phyloP scores from a whole-genome alignment of 768 basidiomycete genomes.

The Rhizopogon sp. region DNA sequence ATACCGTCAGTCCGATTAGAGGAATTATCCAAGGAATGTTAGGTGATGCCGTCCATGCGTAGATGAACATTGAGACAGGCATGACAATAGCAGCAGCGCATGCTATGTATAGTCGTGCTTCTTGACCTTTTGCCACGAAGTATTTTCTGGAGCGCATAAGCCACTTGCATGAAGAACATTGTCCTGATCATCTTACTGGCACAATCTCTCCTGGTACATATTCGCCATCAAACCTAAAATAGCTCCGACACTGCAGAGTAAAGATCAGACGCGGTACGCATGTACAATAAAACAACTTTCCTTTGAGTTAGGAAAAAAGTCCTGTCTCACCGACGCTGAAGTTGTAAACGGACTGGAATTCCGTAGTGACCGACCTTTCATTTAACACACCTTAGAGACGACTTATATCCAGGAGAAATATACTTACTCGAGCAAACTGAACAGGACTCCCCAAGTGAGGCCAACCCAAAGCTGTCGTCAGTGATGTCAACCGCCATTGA shows the following conservation, averaged over 20 bases:
- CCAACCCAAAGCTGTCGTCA: conserved; percentile 52
- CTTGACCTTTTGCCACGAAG: conserved; percentile 28
- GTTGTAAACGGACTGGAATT: conserved; percentile 50
- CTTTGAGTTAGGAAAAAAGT: conserved; percentile 47
- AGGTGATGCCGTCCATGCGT: conserved; percentile 60
- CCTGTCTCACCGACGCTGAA: conserved; percentile 61
- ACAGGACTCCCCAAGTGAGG: conserved; percentile 73
- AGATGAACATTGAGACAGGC: conserved; percentile 61
- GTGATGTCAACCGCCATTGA: neutral
- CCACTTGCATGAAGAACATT: neutral
- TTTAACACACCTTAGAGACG: neutral
- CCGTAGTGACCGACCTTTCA: conserved; percentile 46
- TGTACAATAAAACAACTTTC: conserved; percentile 27
- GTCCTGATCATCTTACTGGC: conserved; percentile 29
- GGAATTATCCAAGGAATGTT: conserved; percentile 56
- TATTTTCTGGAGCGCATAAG: conserved; percentile 22
- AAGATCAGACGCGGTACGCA: neutral
- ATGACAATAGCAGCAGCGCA: conserved; percentile 50
- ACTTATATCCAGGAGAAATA: neutral
- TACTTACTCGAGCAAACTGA: conserved; percentile 53
- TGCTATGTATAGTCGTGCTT: conserved; percentile 57
- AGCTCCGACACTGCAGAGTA: conserved; percentile 41
- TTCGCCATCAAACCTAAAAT: conserved; percentile 32
- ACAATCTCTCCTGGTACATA: conserved; percentile 45
- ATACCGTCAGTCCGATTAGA: conserved; percentile 15